Percentiles rank a stretch among this genome's conserved stretches.
Evolutionary conservation across 2,329 filamentous ascomycete species (phyloP).

Genomic region (Sclerotinia borealis): DNA sequence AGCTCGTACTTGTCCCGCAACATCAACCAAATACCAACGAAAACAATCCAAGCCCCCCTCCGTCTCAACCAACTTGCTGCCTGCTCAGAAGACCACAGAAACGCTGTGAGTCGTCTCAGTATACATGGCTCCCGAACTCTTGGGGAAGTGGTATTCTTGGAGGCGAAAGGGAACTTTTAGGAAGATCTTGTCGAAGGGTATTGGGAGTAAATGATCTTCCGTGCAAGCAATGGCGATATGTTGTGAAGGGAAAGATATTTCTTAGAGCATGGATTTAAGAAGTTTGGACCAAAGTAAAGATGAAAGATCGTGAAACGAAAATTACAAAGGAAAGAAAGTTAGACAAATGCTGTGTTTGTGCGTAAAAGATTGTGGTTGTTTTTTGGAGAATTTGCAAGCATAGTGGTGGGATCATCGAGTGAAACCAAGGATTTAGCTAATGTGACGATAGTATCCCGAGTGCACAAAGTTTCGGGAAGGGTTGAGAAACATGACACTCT

Average conservation of each 20-base stretch:
- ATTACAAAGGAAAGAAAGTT: not conserved
- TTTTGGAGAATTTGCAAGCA: not conserved
- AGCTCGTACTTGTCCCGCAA: not conserved
- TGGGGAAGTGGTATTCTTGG: not conserved
- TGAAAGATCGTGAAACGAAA: not conserved
- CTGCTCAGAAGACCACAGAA: slow-evolving; percentile 3
- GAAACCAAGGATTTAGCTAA: not conserved
- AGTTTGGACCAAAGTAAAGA: not conserved
- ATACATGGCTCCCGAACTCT: not conserved
- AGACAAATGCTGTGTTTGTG: not conserved
- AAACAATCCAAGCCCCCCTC: not conserved
- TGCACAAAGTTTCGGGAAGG: not conserved
- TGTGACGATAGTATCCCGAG: not conserved
- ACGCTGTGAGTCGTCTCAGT: not conserved
- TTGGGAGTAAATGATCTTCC: not conserved
- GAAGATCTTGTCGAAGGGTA: not conserved
- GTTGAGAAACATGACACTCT: not conserved
- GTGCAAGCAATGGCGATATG: not conserved
- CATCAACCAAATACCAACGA: not conserved
- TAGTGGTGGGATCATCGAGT: too few species aligned
- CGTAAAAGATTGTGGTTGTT: not conserved
- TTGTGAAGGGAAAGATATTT: not conserved
- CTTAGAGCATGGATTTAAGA: not conserved
- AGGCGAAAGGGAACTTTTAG: not conserved
- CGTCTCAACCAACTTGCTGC: slow-evolving; percentile 1